phyloP scores from a whole-genome alignment of 495 filamentous ascomycete genomes.

The Wilcoxina mikolae region DNA sequence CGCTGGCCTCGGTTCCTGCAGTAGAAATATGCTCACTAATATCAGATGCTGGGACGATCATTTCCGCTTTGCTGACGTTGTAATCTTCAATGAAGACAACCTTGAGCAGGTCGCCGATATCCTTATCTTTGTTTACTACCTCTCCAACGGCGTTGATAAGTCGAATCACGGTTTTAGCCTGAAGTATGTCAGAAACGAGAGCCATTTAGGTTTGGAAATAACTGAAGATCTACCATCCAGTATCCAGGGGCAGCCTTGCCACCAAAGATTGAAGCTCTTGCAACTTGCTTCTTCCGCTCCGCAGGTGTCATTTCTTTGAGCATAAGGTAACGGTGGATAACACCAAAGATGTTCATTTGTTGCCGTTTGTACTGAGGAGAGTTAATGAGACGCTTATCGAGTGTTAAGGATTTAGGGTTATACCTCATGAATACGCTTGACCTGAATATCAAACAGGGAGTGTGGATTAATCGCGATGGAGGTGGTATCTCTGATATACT shows the following conservation, averaged over 20 bases:
- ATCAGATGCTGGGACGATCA: constrained; percentile 86
- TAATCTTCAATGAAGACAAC: constrained; percentile 96
- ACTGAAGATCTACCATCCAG: constrained; percentile 54
- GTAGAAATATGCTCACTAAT: constrained; percentile 98
- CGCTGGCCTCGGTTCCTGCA: constrained; percentile 69
- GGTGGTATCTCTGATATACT: constrained; percentile 69
- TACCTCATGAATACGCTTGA: constrained; percentile 89
- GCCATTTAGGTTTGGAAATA: background rate
- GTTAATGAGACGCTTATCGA: background rate
- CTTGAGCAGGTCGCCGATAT: constrained; percentile 87
- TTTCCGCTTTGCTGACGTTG: constrained; percentile 97
- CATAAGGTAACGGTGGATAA: constrained; percentile 83
- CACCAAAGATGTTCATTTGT: constrained; percentile 96
- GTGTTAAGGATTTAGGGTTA: background rate
- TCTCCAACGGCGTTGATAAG: constrained; percentile 81
- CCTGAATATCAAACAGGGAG: constrained; percentile 88
- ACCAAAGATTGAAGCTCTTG: constrained; percentile 93
- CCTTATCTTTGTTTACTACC: constrained; percentile 83
- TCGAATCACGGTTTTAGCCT: constrained; percentile 91
- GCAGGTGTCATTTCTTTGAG: constrained; percentile 74
- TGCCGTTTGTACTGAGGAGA: constrained; percentile 68
- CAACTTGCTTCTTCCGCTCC: constrained; percentile 72
- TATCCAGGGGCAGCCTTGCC: constrained; percentile 96
- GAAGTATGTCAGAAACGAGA: constrained; percentile 55
- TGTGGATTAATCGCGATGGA: constrained; percentile 71